Percentiles rank a stretch among this genome's conserved stretches.
Conservation (phyloP, 2,329 filamentous ascomycete genomes). For the Epicoccum sorghinum region DNA sequence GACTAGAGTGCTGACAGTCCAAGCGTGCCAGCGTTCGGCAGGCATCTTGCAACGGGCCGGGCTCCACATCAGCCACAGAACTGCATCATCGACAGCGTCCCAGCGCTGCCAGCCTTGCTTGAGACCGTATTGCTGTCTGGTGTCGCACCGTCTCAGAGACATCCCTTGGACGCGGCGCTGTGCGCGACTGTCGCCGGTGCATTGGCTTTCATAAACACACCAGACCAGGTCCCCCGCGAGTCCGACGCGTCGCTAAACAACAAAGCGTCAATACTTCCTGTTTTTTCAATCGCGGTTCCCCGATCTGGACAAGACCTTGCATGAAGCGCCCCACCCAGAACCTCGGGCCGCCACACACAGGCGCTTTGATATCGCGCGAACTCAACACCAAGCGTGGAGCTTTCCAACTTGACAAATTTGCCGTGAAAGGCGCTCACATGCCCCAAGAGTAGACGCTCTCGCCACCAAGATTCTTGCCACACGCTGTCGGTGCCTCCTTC, state of each 20-base stretch:
- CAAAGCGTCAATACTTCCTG: conserved; percentile 15
- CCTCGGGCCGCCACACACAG: conserved; percentile 10
- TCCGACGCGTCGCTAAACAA: conserved; percentile 15
- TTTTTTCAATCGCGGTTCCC: conserved; percentile 9
- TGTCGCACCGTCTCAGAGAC: conserved; percentile 26
- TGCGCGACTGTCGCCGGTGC: conserved; percentile 8
- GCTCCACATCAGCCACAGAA: conserved; percentile 25
- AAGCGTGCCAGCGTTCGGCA: conserved; percentile 15
- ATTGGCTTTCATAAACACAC: conserved; percentile 4
- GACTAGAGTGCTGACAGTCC: conserved; percentile 22
- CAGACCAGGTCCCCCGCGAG: conserved; percentile 3
- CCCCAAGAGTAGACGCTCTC: background rate
- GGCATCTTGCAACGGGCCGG: conserved; percentile 32
- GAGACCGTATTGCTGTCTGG: background rate
- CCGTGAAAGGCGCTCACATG: conserved; percentile 1
- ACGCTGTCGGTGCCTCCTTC: background rate
- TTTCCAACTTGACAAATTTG: conserved; percentile 12
- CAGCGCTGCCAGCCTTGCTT: conserved; percentile 27
- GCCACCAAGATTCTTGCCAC: conserved; percentile 11
- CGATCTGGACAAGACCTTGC: conserved; percentile 12
- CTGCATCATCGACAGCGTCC: conserved; percentile 23
- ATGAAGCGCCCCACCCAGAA: conserved; percentile 10
- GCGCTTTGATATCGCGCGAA: conserved; percentile 5
- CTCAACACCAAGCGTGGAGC: conserved; percentile 13
- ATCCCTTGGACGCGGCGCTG: conserved; percentile 3